Evolutionary conservation across 805 yeast species (phyloP).

Genomic region (Candida xyloterini): DNA sequence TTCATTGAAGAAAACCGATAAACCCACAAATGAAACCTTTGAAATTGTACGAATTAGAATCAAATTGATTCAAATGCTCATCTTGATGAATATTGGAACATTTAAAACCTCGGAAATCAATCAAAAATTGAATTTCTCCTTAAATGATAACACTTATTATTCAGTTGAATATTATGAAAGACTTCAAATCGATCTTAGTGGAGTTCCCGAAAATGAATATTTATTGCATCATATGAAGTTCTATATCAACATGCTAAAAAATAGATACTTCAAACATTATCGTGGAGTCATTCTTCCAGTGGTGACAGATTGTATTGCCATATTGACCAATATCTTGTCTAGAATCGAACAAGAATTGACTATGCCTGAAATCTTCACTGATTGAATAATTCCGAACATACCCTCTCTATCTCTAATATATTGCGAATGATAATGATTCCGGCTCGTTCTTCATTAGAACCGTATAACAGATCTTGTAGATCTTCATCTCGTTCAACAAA

Average conservation of each 20-base stretch:
- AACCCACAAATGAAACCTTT: conserved; percentile 4
- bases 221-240: conserved; percentile 9
- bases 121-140: conserved; percentile 1
- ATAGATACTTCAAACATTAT: conserved; percentile 18
- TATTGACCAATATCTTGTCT: conserved; percentile 16
- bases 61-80: conserved; percentile 19
- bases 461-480: conserved; percentile 34
- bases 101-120: conserved; percentile 7
- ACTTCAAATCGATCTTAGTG: conserved; percentile 6
- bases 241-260: conserved; percentile 13
- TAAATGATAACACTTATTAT: conserved; percentile 2
- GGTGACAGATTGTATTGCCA: conserved; percentile 21
- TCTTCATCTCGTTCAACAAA: conserved; percentile 70
- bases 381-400: conserved; percentile 46
- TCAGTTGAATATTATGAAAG: conserved; percentile 5
- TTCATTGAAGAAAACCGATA: conserved; percentile 1
- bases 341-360: conserved; percentile 20
- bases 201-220: conserved; percentile 13
- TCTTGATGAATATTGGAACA: conserved; percentile 13
- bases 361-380: conserved; percentile 15
- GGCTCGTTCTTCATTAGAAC: conserved; percentile 33
- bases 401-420: conserved; percentile 52
- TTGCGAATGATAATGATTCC: conserved; percentile 55
- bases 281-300: conserved; percentile 18
- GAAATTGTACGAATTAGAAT: conserved; percentile 17